phyloP scores from a whole-genome alignment of 345 rosid species.

The rapeseed (Brassica napus) region DNA sequence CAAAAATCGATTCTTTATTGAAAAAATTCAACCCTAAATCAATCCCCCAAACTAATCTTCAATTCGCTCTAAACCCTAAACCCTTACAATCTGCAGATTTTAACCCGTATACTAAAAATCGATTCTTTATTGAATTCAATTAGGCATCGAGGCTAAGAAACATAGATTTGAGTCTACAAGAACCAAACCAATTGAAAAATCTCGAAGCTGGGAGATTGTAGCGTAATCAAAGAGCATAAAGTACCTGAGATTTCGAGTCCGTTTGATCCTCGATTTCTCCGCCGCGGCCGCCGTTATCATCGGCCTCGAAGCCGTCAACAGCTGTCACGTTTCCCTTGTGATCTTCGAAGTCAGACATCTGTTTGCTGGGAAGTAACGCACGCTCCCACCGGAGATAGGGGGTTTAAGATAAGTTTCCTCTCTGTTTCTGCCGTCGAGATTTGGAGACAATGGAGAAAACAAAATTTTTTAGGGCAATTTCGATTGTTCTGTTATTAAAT shows the following conservation, averaged over 20 bases:
- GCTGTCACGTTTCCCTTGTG: constrained; percentile 67
- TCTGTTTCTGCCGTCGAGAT: constrained; percentile 29
- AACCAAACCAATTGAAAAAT: background rate
- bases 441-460: background rate
- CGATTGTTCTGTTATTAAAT: background rate
- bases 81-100: too few relatives aligned
- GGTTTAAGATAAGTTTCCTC: constrained; percentile 2
- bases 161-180: background rate
- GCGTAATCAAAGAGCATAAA: background rate
- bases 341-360: constrained; percentile 69
- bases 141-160: constrained; percentile 1
- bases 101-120: background rate
- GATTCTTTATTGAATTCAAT: background rate
- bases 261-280: constrained; percentile 56
- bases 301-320: constrained; percentile 48
- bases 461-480: constrained; percentile 23
- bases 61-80: too few relatives aligned
- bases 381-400: constrained; percentile 15
- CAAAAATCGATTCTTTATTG: too few relatives aligned
- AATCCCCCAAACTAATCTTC: too few relatives aligned
- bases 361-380: background rate
- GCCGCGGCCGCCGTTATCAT: constrained; percentile 44
- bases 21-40: too few relatives aligned
- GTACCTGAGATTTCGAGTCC: constrained; percentile 75
- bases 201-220: background rate